phyloP scores from a whole-genome alignment of 768 basidiomycete species.

The Royoungia palumana region DNA sequence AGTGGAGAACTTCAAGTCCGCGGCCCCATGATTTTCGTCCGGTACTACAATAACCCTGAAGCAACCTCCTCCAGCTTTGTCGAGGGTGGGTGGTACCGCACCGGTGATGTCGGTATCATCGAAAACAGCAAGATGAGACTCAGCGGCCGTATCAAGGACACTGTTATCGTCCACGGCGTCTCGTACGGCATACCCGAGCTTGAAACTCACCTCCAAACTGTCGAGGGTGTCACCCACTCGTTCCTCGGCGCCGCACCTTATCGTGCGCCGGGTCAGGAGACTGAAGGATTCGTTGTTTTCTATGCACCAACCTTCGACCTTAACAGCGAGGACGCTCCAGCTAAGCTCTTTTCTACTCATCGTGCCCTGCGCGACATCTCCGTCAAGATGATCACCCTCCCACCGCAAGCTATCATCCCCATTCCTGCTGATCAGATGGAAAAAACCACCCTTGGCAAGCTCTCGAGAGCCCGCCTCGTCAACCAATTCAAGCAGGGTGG shows the following conservation, averaged over 20 bases:
- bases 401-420: conserved; percentile 38
- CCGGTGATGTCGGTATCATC: conserved; percentile 50
- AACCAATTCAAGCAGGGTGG: conserved; percentile 36
- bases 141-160: conserved; percentile 28
- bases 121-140: conserved; percentile 30
- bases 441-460: conserved; percentile 43
- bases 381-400: conserved; percentile 33
- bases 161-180: conserved; percentile 38
- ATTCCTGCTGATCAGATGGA: conserved; percentile 37
- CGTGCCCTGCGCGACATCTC: conserved; percentile 30
- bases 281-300: conserved; percentile 2
- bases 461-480: conserved; percentile 39
- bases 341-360: conserved; percentile 27
- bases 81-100: conserved; percentile 52
- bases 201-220: not conserved
- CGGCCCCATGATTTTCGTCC: conserved; percentile 36
- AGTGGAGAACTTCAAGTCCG: conserved; percentile 40
- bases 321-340: conserved; percentile 19
- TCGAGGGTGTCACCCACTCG: conserved; percentile 3
- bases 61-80: conserved; percentile 48
- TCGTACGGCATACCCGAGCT: conserved; percentile 27
- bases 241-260: conserved; percentile 2
- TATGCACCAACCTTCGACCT: conserved; percentile 22
- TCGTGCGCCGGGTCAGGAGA: conserved; percentile 2
- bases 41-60: conserved; percentile 46